Evolutionary conservation across 2,329 filamentous ascomycete species (phyloP).

Genomic region (Peltaster fructicola): DNA sequence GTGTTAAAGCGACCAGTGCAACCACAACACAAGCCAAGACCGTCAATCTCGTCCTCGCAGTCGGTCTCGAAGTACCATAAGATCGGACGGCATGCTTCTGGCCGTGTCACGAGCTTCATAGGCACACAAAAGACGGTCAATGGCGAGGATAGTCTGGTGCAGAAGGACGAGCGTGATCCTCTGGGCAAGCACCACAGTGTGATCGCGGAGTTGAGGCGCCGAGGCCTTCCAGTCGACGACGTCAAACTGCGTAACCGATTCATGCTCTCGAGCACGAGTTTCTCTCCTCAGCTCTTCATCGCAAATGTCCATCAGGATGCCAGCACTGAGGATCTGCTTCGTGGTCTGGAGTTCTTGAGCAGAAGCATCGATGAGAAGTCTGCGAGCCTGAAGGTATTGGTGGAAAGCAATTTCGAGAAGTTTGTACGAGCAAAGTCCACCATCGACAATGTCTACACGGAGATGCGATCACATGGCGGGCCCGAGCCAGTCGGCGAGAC

Average conservation of each 20-base stretch:
- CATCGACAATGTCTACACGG: constrained; percentile 95
- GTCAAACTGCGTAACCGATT: constrained; percentile 59
- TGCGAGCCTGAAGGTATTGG: constrained; percentile 83
- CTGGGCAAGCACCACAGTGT: constrained; percentile 80
- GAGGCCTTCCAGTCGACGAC: constrained; percentile 69
- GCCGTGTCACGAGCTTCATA: constrained; percentile 38
- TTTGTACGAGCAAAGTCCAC: constrained; percentile 96
- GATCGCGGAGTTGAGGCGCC: constrained; percentile 56
- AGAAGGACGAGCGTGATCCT: constrained; percentile 84
- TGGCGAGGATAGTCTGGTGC: constrained; percentile 59
- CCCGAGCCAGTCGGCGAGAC: too few species aligned
- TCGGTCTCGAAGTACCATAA: constrained; percentile 65
- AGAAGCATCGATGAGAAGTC: constrained; percentile 95
- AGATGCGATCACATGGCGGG: constrained; percentile 75
- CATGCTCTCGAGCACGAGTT: constrained; percentile 84
- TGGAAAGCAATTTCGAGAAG: constrained; percentile 95
- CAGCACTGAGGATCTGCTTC: constrained; percentile 62
- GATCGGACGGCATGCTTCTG: constrained; percentile 57
- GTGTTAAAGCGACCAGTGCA: constrained; percentile 1
- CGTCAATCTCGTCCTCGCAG: constrained; percentile 1
- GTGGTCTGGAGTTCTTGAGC: constrained; percentile 71
- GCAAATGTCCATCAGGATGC: constrained; percentile 79
- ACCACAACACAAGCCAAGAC: constrained; percentile 3
- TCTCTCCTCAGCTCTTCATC: constrained; percentile 80
- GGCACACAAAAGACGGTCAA: constrained; percentile 51